Evolutionary conservation across 2,329 filamentous ascomycete genomes (phyloP).

Genomic region (Ilyonectria mors-panacis): DNA sequence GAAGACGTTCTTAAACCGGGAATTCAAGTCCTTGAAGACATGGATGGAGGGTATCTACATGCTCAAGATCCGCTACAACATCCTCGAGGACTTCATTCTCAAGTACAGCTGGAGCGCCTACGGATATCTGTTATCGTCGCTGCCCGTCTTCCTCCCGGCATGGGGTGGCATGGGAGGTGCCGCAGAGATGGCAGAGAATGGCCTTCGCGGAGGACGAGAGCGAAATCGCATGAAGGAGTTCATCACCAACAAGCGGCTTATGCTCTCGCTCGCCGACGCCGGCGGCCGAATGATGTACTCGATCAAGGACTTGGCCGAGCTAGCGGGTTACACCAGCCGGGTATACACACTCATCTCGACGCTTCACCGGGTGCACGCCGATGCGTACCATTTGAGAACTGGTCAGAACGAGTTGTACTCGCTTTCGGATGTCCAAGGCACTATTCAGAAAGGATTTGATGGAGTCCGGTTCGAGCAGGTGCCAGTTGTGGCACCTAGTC

Average conservation of each 20-base stretch:
- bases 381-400: conserved; percentile 81
- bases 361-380: conserved; percentile 91
- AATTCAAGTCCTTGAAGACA: conserved; percentile 91
- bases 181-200: conserved; percentile 72
- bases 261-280: conserved; percentile 96
- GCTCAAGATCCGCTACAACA: conserved; percentile 98
- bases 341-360: conserved; percentile 97
- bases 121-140: conserved; percentile 91
- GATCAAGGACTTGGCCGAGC: conserved; percentile 96
- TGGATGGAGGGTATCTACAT: conserved; percentile 99
- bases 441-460: conserved; percentile 94
- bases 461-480: conserved; percentile 94
- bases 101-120: conserved; percentile 99
- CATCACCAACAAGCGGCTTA: conserved; percentile 98
- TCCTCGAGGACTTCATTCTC: conserved; percentile 96
- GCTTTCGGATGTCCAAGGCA: conserved; percentile 91
- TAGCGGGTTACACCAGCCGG: conserved; percentile 95
- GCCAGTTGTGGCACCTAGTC: conserved; percentile 87
- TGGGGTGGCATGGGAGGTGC: conserved; percentile 89
- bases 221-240: conserved; percentile 96
- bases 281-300: conserved; percentile 99
- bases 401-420: conserved; percentile 88
- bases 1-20: conserved; percentile 90
- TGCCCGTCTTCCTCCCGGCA: conserved; percentile 93
- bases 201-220: conserved; percentile 73